Evolutionary conservation across 2,329 filamentous ascomycete genomes (phyloP), one percentile per base, ranked within the genome.

Genomic region (Massarina eburnea): DNA sequence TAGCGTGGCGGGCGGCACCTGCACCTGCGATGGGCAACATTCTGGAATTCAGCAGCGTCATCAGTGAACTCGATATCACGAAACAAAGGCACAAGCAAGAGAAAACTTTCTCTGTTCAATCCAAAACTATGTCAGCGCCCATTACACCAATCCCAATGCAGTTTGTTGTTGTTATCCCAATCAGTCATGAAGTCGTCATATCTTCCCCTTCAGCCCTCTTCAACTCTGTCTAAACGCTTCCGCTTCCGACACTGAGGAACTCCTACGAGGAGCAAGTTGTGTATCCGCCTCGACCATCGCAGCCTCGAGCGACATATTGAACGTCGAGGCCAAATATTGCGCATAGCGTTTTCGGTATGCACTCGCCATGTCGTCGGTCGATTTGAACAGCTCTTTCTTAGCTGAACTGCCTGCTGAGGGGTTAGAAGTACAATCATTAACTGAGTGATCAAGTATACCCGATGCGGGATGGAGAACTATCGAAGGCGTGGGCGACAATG

Each of bases 371-470:
- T 68, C 58, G 40, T 64, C 55, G 47, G 47, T 61, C 20, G 66
- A 62, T 49, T 66, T 66, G 55, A 59, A 64, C 46, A 70, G 54
- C 54, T 66, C 55, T 51, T 55, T 57, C 57, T 59, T 63, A 60
- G 61, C 54, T 45, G 62, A 55, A 43, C 53, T 48, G 56, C 63
- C 65, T 69, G 59, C 43, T 53, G 48, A 45, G 54, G 56, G 59
- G 62, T 70, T 67, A 67, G 66, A 68, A 39, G 20, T 12, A 60
- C 59, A 62, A 64, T 55, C 56, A 62, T 55, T 54, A 55, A 62
- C 52, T 64, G 61, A 60, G 62, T 58, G 66, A 65, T 68, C 62
- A 61, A 61, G 62, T 67, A 68, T 69, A 70, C 67, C 67, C 66
- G 64, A 62, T 61, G 62, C 55, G 59, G 66, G 62, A 66, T 62